Conservation (phyloP, 371 early-diverging fungal genomes). For the Funneliformis caledonium region DNA sequence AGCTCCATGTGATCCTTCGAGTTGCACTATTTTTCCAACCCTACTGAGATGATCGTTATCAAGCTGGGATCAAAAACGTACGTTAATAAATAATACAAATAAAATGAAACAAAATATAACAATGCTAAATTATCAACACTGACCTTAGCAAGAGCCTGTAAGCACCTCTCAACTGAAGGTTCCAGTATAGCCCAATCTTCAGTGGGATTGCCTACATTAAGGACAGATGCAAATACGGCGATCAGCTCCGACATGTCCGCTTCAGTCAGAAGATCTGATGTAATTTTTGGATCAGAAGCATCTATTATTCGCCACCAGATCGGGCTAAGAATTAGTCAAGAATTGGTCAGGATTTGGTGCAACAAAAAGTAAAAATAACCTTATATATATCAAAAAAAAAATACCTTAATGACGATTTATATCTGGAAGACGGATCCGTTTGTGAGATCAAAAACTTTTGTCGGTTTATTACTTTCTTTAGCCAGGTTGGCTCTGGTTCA, state of each 20-base stretch:
- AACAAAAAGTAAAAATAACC: not conserved
- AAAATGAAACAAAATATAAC: not conserved
- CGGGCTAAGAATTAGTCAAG: conserved; percentile 9
- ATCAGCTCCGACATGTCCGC: conserved; percentile 21
- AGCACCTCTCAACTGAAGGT: conserved; percentile 9
- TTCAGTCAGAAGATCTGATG: conserved; percentile 13
- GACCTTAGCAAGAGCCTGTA: conserved; percentile 21
- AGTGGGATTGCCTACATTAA: conserved; percentile 15
- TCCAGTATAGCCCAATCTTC: conserved; percentile 8
- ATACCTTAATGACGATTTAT: conserved; percentile 9
- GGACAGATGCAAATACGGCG: conserved; percentile 3
- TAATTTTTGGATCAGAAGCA: conserved; percentile 13
- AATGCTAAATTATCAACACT: conserved; percentile 10
- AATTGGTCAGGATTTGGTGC: not conserved
- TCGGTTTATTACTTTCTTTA: not conserved
- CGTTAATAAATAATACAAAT: not conserved
- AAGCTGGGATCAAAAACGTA: conserved; percentile 20
- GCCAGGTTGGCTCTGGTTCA: conserved; percentile 26
- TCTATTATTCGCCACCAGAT: conserved; percentile 28
- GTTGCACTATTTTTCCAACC: conserved; percentile 12
- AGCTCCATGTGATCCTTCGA: conserved; percentile 6
- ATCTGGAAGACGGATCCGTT: not conserved
- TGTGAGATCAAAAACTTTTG: conserved; percentile 15
- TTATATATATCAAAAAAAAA: not conserved
- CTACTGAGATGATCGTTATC: conserved; percentile 6